These are phyloP conservation scores for Talaromyces sp. DNA, from an alignment of 2,329 filamentous ascomycete species.

Conservation along the genomic window DNA sequence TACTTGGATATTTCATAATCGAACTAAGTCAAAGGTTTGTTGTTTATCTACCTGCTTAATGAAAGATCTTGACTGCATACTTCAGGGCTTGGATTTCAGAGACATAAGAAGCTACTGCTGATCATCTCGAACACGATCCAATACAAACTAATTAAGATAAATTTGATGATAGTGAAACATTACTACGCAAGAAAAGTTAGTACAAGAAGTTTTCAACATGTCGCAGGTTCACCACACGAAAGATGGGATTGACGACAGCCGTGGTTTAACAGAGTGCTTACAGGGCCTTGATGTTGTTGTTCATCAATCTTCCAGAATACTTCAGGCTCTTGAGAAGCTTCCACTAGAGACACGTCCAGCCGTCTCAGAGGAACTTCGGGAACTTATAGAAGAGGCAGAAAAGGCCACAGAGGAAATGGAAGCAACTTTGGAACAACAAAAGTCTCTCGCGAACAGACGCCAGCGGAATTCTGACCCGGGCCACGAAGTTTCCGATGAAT, in stretches of 20 bases:
- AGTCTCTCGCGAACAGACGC: neutral
- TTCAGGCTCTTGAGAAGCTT: neutral
- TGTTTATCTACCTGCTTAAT: neutral
- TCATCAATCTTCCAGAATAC: neutral
- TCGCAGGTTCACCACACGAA: neutral
- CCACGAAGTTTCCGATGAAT: neutral
- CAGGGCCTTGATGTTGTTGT: neutral
- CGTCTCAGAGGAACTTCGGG: neutral
- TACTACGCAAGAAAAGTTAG: neutral
- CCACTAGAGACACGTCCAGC: neutral
- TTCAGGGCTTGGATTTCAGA: neutral
- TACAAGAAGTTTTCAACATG: neutral
- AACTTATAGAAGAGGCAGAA: neutral
- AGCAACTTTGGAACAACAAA: neutral
- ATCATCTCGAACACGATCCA: neutral
- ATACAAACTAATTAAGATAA: neutral
- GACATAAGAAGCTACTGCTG: neutral
- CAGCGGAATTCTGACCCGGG: neutral
- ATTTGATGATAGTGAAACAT: neutral
- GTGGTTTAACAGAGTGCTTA: neutral
- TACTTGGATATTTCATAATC: neutral
- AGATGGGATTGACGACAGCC: neutral
- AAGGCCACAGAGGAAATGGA: neutral
- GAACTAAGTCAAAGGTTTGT: neutral
- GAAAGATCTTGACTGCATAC: neutral